Base-by-base conservation (phyloP, 306 rosid genomes). In the Arachis stenosperma region DNA sequence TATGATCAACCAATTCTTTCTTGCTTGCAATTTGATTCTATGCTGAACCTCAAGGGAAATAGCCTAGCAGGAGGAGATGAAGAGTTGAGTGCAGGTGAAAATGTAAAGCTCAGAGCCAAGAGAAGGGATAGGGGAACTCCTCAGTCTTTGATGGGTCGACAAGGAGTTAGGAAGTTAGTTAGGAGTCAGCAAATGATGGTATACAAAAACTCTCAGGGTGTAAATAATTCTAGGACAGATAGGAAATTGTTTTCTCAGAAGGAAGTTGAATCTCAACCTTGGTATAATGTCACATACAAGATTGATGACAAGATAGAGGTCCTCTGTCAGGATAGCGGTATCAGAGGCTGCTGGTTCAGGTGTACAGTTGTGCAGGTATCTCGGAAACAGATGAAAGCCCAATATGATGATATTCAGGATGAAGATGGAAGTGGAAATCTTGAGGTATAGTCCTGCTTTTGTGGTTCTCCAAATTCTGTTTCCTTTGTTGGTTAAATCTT, bases 301-400 rank as follows among this genome's bases (percentile, higher is more conserved):
- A 86, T 88, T 78, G 84, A 87, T 63, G 91, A 88, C 79, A 90
- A 89, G 87, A 84, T 94, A 80, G 99, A 94, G 86, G 67, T 91
- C 78, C 90, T 94, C 61, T 91, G 96, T 88, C 99, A 91, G 82
- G 99, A 94, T 81, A 94, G 99, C 70, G 99, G 99, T 82, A 94
- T 94, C 79, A 84, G 96, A 76, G 99, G 99, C 75, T 94, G 99
- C 87, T 94, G 99, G 99, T 94, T 94, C 85, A 88, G 96, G 79
- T 94, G 99, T 83, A 89, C 87, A 5, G 82, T 94, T 42, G 57
- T 87, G 85, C 88, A 85, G 76, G 75, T 84, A 59, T 86, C 96
- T 8, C 84, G 84, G 78, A 94, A 91, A 69, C 90, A 86, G 76
- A 67, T 94, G 72, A 88, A 88, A 84, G 96, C 91, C 54, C 93